A percentile compares a stretch with the other conserved stretches of the same genome.
Evolutionary conservation across 495 filamentous ascomycete species (phyloP).

Genomic region (Aspergillus sclerotiicarbonarius): DNA sequence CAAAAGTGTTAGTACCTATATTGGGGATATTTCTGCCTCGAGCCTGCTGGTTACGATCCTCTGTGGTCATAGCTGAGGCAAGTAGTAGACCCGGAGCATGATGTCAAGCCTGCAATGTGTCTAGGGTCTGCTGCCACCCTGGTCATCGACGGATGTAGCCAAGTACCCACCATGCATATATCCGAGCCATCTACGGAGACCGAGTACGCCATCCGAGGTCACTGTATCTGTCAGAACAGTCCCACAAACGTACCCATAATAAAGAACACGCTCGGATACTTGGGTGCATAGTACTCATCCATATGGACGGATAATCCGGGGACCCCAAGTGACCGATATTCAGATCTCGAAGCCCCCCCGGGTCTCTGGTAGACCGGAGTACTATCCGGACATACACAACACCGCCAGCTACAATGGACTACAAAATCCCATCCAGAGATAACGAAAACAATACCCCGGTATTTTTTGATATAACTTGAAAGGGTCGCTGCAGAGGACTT

Average conservation of each 20-base stretch:
- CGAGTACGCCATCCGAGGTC: not conserved
- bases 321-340: not conserved
- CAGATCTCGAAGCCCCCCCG: no score
- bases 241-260: not conserved
- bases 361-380: no score
- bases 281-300: no score
- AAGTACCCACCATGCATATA: constrained; percentile 2
- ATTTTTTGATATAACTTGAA: constrained; percentile 46
- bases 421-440: constrained; percentile 5
- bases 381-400: no score
- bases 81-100: no score
- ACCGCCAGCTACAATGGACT: not conserved
- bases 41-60: not conserved
- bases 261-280: no score
- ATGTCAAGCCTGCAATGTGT: constrained; percentile 7
- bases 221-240: not conserved
- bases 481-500: constrained; percentile 47
- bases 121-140: not conserved
- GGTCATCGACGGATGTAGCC: constrained; percentile 2
- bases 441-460: constrained; percentile 34
- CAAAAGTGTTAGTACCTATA: no score
- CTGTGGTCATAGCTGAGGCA: not conserved
- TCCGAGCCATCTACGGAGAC: not conserved
- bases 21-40: not conserved
- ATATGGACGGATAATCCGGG: not conserved